These are phyloP conservation scores for Capsella bursapastoris DNA, from an alignment of 345 rosid genomes.

Conservation along the genomic window DNA sequence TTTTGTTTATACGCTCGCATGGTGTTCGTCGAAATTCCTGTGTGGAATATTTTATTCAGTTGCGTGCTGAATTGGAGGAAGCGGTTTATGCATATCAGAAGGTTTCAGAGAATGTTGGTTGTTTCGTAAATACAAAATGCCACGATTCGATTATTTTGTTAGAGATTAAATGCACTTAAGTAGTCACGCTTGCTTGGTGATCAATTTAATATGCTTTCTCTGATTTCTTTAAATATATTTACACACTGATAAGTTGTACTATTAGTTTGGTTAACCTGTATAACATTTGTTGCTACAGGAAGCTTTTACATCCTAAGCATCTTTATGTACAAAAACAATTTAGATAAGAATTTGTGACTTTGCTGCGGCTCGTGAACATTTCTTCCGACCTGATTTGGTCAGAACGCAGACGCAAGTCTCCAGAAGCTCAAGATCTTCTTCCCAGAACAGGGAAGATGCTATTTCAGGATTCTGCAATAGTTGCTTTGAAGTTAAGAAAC, in stretches of 20 bases:
- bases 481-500: constrained; percentile 70
- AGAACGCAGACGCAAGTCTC: constrained; percentile 77
- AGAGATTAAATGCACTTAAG: neutral
- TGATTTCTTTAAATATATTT: neutral
- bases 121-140: no score
- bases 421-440: constrained; percentile 80
- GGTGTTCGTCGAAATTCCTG: constrained; percentile 14
- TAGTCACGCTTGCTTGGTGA: neutral
- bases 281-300: constrained; percentile 21
- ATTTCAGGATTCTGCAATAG: constrained; percentile 68
- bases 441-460: constrained; percentile 75
- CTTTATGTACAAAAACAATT: constrained; percentile 22
- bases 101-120: neutral
- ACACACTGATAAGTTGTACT: constrained; percentile 1
- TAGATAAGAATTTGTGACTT: constrained; percentile 75
- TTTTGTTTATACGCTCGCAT: neutral
- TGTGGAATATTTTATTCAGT: neutral
- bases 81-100: neutral
- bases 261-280: constrained; percentile 25
- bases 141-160: neutral
- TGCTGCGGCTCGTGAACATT: constrained; percentile 74
- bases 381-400: constrained; percentile 66
- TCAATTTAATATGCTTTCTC: neutral
- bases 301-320: constrained; percentile 3
- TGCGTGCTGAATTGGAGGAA: neutral